Evolutionary conservation across 805 yeast species (phyloP), one percentile per base, ranked within the genome.

Genomic region (Wickerhamomyces tratensis): DNA sequence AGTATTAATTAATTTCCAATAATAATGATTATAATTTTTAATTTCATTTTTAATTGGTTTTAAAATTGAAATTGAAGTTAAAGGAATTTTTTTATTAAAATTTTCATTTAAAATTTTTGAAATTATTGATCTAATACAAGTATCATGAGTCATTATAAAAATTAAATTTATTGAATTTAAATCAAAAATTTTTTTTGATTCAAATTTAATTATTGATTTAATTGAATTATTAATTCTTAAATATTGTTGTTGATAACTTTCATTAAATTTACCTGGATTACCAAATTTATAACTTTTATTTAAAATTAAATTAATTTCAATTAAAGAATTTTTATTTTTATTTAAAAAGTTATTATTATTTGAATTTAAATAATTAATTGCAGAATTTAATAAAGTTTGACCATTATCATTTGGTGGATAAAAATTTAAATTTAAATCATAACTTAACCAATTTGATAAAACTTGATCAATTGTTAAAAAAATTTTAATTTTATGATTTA

Each of bases 371-470:
- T 68, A 69, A 26, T 62, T 62, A 36, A 65, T 60, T 8, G 69
- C 62, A 39, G 63, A 60, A 45, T 62, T 61, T 25, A 66, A 53
- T 51, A 69, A 52, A 1, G 70, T 58, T 10, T 59, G 62, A 12
- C 74, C 74, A 43, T 64, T 65, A 51, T 69, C 74, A 46, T 68
- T 68, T 7, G 74, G 74, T 3, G 74, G 74, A 38, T 61, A 56
- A 42, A 56, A 61, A 37, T 60, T 59, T 33, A 65, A 52, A 42
- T 67, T 67, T 39, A 65, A 61, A 36, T 65, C 65, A 11, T 60
- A 62, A 44, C 56, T 64, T n/a, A 69, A 55, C 74, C 74, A 69
- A 39, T 69, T 74, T 2, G 68, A 60, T 10, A 67, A 49, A 2
- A 61, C 63, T 39, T 68, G 74, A 43, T 69, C 74, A 5, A 69